Percentiles rank a stretch among this genome's conserved stretches.
Conservation (phyloP, 1,284 basidiomycete species). For the Anthracocystis walkeri region DNA sequence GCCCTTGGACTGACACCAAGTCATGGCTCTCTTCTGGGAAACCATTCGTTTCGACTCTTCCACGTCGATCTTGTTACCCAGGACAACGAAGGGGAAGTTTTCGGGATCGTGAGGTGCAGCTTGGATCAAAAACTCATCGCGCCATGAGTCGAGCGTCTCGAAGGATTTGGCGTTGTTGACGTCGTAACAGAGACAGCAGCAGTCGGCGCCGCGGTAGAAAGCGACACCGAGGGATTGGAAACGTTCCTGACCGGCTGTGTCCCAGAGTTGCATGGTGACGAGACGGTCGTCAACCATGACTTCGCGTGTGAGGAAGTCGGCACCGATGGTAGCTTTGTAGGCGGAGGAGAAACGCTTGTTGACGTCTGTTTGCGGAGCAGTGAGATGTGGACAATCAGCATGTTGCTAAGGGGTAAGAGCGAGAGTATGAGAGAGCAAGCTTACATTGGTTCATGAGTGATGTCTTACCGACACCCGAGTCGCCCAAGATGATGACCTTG, state of each 20-base stretch:
- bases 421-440: no score
- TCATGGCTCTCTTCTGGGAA: conserved; percentile 99
- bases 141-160: conserved; percentile 76
- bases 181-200: conserved; percentile 94
- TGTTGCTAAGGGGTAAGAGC: no score
- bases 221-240: conserved; percentile 99
- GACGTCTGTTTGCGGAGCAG: conserved; percentile 75
- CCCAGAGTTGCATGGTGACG: conserved; percentile 98
- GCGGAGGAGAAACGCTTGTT: conserved; percentile 99
- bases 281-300: conserved; percentile 97
- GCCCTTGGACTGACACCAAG: conserved; percentile 99
- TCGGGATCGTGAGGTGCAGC: conserved; percentile 98
- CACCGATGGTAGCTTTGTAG: conserved; percentile 79
- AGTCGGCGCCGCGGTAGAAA: conserved; percentile 99
- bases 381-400: background rate
- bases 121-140: conserved; percentile 72
- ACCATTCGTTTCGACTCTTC: conserved; percentile 99
- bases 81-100: conserved; percentile 91
- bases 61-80: conserved; percentile 99
- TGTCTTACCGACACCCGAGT: conserved; percentile 90
- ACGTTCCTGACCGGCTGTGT: conserved; percentile 98
- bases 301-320: conserved; percentile 86
- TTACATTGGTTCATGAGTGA: conserved; percentile 97
- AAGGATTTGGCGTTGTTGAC: conserved; percentile 99
- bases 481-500: conserved; percentile 74